Evolutionary conservation across 257 asterid genomes (phyloP).

Genomic region (Galeopsis tetrahit): DNA sequence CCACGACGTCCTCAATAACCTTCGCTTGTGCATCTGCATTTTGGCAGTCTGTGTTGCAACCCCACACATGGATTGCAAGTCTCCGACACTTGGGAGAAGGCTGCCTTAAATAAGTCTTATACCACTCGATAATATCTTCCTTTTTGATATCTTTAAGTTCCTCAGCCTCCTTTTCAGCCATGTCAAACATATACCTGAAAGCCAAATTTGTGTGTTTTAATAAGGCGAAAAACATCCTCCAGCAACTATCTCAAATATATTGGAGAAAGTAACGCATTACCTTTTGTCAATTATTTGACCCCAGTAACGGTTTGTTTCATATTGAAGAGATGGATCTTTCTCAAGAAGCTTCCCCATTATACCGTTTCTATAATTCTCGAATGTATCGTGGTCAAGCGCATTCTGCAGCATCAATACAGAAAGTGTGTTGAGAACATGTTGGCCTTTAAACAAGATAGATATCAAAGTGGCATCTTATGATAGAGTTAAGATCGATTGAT

Average conservation of each 20-base stretch:
- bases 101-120: slow-evolving; percentile 58
- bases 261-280: slow-evolving; percentile 44
- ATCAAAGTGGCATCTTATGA: slow-evolving; percentile 9
- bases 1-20: slow-evolving; percentile 56
- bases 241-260: not conserved
- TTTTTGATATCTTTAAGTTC: slow-evolving; percentile 62
- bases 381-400: slow-evolving; percentile 70
- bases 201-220: slow-evolving; percentile 20
- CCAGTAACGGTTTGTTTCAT: slow-evolving; percentile 88
- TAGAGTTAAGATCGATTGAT: no score
- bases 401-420: slow-evolving; percentile 52
- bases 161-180: slow-evolving; percentile 78
- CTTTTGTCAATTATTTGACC: slow-evolving; percentile 90
- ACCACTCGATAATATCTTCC: slow-evolving; percentile 72
- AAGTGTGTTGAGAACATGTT: slow-evolving; percentile 22
- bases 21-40: slow-evolving; percentile 46
- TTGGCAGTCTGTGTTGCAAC: slow-evolving; percentile 68
- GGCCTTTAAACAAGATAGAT: not conserved
- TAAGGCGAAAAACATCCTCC: not conserved
- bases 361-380: slow-evolving; percentile 79
- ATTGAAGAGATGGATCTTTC: slow-evolving; percentile 92
- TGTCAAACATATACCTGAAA: slow-evolving; percentile 93
- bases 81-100: slow-evolving; percentile 91
- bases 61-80: slow-evolving; percentile 91
- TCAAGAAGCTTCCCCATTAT: slow-evolving; percentile 84